A percentile compares a stretch with the other conserved stretches of the same genome.
phyloP scores from a whole-genome alignment of 768 basidiomycete species.

The Mycena vulgaris region DNA sequence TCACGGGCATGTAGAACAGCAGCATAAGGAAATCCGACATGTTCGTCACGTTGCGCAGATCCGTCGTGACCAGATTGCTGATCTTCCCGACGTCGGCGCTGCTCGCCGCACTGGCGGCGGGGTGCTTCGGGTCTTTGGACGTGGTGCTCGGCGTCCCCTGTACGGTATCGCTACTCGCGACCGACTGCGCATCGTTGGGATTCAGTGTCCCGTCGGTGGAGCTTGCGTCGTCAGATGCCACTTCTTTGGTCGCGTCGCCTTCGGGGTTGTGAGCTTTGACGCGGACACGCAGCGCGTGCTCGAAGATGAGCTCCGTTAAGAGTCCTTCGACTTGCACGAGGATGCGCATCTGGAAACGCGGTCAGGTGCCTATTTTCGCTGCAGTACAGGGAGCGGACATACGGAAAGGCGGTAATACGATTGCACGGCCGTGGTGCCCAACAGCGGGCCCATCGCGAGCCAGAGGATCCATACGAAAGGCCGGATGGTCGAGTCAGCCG shows the following conservation, averaged over 20 bases:
- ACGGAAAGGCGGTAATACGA: slow-evolving; percentile 53
- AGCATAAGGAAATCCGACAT: slow-evolving; percentile 40
- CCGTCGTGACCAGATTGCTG: slow-evolving; percentile 72
- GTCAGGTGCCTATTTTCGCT: background rate
- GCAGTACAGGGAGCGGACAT: background rate
- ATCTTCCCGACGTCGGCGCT: slow-evolving; percentile 63
- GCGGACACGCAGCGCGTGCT: slow-evolving; percentile 62
- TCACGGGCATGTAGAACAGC: slow-evolving; percentile 43
- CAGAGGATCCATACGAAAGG: slow-evolving; percentile 68
- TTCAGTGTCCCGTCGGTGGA: slow-evolving; percentile 19
- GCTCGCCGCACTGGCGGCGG: slow-evolving; percentile 41
- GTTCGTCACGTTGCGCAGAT: slow-evolving; percentile 44
- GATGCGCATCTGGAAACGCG: slow-evolving; percentile 28
- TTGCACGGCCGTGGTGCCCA: slow-evolving; percentile 55
- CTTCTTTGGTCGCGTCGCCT: background rate
- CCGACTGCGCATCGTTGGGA: slow-evolving; percentile 33
- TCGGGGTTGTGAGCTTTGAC: slow-evolving; percentile 56
- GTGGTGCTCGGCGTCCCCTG: slow-evolving; percentile 28
- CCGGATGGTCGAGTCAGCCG: slow-evolving; percentile 54
- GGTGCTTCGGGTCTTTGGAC: slow-evolving; percentile 32
- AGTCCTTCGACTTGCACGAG: slow-evolving; percentile 44
- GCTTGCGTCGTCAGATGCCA: slow-evolving; percentile 11
- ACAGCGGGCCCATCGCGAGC: slow-evolving; percentile 54
- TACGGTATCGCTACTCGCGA: slow-evolving; percentile 35
- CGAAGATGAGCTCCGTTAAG: slow-evolving; percentile 44